Conservation (phyloP, 108 stramenopile species). For the Skeletonema menzelii region DNA sequence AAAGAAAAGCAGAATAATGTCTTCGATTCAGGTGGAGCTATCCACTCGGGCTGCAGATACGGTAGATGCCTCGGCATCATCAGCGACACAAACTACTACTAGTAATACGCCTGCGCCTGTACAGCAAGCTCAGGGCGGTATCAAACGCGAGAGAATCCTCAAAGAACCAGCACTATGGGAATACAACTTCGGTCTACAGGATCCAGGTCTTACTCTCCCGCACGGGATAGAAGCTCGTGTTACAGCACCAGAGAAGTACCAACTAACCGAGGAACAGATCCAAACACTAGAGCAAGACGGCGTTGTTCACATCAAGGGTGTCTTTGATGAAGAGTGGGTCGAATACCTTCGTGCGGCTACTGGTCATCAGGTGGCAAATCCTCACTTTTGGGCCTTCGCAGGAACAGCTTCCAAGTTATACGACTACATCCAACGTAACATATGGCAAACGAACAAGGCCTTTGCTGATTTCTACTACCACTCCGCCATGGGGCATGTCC, state of each 20-base stretch:
- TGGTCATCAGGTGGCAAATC: constrained; percentile 71
- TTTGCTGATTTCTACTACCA: constrained; percentile 92
- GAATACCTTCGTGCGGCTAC: constrained; percentile 83
- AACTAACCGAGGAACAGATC: constrained; percentile 75
- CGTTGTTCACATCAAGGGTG: constrained; percentile 81
- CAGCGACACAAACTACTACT: background rate
- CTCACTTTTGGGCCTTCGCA: constrained; percentile 93
- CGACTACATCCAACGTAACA: constrained; percentile 93
- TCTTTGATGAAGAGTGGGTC: constrained; percentile 88
- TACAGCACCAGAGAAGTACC: constrained; percentile 67
- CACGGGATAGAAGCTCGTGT: constrained; percentile 70
- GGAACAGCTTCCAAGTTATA: constrained; percentile 91
- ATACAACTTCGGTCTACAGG: constrained; percentile 92
- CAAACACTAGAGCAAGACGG: constrained; percentile 83
- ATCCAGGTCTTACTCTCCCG: constrained; percentile 70
- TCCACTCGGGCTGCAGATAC: constrained; percentile 14
- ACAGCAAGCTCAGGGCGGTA: background rate
- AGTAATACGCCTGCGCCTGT: background rate
- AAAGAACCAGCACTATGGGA: constrained; percentile 87
- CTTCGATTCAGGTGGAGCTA: background rate
- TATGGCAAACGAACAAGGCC: constrained; percentile 91
- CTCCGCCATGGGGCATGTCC: constrained; percentile 83
- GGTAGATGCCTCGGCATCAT: background rate
- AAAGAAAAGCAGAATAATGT: background rate
- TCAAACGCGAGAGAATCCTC: constrained; percentile 64